Percentiles rank a stretch among this genome's conserved stretches.
Conservation (phyloP, 345 rosid species). For the Eutrema yunnanense region DNA sequence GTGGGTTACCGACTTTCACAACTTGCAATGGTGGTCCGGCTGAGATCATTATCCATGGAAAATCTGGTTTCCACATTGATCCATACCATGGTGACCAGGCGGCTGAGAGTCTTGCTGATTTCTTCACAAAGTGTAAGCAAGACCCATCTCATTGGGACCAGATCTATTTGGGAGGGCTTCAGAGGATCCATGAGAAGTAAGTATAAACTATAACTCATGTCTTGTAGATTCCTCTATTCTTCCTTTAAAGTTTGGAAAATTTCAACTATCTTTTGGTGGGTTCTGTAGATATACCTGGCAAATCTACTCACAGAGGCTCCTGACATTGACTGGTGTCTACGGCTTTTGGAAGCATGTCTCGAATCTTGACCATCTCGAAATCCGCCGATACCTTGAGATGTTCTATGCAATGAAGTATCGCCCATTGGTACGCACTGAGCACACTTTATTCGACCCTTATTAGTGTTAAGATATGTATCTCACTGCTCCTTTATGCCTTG, state of each 20-base stretch:
- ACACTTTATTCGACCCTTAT: not conserved
- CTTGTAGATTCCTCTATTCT: not conserved
- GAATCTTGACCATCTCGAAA: slow-evolving; percentile 82
- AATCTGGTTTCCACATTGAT: slow-evolving; percentile 81
- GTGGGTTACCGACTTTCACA: slow-evolving; percentile 82
- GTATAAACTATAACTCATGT: not conserved
- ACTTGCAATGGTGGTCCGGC: slow-evolving; percentile 88
- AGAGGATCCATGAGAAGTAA: slow-evolving; percentile 78
- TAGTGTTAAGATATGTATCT: not conserved
- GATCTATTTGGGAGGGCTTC: slow-evolving; percentile 65
- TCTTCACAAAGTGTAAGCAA: slow-evolving; percentile 57
- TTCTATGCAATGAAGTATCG: slow-evolving; percentile 80
- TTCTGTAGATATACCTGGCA: slow-evolving; percentile 76
- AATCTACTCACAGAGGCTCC: slow-evolving; percentile 76
- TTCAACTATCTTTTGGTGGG: not conserved
- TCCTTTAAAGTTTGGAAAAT: too few species aligned
- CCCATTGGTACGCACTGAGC: slow-evolving; percentile 46
- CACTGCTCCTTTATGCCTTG: not conserved
- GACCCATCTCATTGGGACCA: slow-evolving; percentile 68
- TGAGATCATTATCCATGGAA: slow-evolving; percentile 80
- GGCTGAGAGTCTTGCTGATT: slow-evolving; percentile 55
- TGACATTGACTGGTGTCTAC: slow-evolving; percentile 82
- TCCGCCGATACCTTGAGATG: slow-evolving; percentile 91
- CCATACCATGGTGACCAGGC: slow-evolving; percentile 83
- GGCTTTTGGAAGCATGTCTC: slow-evolving; percentile 98